Evolutionary conservation across 1,139 yeast species (phyloP), one percentile per base, ranked within the genome.

Genomic region (Yamadazyma taylorii): DNA sequence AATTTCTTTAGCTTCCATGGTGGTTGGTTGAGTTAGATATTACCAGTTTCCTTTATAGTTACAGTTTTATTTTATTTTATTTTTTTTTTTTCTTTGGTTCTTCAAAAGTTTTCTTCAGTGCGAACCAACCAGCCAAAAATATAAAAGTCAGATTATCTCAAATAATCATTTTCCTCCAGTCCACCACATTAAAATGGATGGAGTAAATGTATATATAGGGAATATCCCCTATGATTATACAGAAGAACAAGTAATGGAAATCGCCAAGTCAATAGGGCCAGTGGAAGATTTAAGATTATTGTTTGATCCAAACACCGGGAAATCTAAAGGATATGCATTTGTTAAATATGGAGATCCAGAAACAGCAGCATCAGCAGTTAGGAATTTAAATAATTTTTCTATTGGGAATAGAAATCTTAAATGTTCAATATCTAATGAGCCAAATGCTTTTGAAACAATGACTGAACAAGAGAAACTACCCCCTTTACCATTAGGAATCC

Each of bases 281-380:
- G 95, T 92, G 3, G 75, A 77, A 30, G 81, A 78, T 43, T 68
- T 88, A 45, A 81, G 84, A 55, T 72, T 90, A 52, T 74, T 87
- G 55, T 87, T 90, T 56, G 97, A 90, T 58, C 84, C 86, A 31
- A 81, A 81, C 40, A 88, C 96, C 0, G 97, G 97, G 3, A 85
- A 83, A 55, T 86, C 96, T 13, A 88, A 85, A 58, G 97, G 97
- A 1, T 87, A 79, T 58, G 97, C 96, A 3, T 86, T 85, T 51
- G 83, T 90, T 15, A 90, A 85, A 49, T 90, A 85, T 55, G 77
- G 74, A 35, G 90, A 72, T 49, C 57, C 59, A 34, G 96, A 86
- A 50, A 85, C 96, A 0, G 96, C 97, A 1, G 81, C 87, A 2
- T 82, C 94, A 12, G 97, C 97, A 0, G 95, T 89, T 14, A 69